Percentiles rank a stretch among this genome's conserved stretches.
Evolutionary conservation across 148 eudicot species (phyloP).

Genomic region (Camellia lanceoleosa): DNA sequence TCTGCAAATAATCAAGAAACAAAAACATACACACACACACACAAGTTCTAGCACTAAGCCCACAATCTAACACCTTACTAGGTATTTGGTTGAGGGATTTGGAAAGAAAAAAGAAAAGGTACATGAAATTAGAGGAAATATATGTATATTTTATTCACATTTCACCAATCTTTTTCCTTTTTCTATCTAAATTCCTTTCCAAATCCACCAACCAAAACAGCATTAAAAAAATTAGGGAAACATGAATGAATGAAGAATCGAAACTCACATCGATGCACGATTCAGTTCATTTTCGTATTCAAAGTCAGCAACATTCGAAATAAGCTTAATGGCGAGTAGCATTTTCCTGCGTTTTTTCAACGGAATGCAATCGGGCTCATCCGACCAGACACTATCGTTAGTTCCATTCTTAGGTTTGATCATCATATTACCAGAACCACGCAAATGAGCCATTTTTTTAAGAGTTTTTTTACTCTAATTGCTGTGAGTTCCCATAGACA

Average conservation of each 20-base stretch:
- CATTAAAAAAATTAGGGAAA: too few relatives aligned
- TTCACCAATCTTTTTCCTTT: too few relatives aligned
- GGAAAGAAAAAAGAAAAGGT: too few relatives aligned
- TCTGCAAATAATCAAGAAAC: slow-evolving; percentile 11
- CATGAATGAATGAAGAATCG: neutral
- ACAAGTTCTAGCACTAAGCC: too few relatives aligned
- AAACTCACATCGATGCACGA: slow-evolving; percentile 6
- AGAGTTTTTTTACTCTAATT: neutral
- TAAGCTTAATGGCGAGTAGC: slow-evolving; percentile 24
- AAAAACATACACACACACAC: too few relatives aligned
- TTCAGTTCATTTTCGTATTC: neutral
- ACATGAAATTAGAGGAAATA: too few relatives aligned
- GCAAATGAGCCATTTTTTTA: neutral
- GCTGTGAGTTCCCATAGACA: neutral
- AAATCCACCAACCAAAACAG: neutral
- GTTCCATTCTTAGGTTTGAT: slow-evolving; percentile 8
- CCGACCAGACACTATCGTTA: slow-evolving; percentile 34
- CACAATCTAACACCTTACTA: neutral
- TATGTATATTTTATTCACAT: too few relatives aligned
- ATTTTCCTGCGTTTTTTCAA: slow-evolving; percentile 48
- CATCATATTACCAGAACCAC: neutral
- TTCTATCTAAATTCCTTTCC: too few relatives aligned
- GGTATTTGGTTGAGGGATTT: too few relatives aligned
- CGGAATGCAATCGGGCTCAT: slow-evolving; percentile 52
- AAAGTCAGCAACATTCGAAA: neutral